A percentile compares a stretch with the other conserved stretches of the same genome.
Conservation (phyloP, 495 filamentous ascomycete species). For the Xylaria flabelliformis region DNA sequence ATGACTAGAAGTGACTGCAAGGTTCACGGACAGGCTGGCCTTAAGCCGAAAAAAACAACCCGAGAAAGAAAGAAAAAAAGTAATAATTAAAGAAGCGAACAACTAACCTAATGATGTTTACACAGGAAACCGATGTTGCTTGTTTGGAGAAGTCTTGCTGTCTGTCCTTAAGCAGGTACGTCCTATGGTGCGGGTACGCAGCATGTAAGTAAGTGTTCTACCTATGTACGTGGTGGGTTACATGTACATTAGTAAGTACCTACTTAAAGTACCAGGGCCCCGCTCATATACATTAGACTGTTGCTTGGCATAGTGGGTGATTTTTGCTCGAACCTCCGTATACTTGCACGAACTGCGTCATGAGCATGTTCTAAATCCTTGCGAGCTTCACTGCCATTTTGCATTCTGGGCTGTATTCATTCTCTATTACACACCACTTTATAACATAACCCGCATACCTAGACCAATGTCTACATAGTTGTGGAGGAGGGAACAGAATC, state of each 20-base stretch:
- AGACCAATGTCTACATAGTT: constrained; percentile 9
- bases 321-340: too few relatives aligned
- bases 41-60: not conserved
- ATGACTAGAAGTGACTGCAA: not conserved
- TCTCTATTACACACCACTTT: not conserved
- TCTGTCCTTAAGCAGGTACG: constrained; percentile 17
- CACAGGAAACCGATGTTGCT: not conserved
- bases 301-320: too few relatives aligned
- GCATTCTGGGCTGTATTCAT: not conserved
- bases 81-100: not conserved
- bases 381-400: not conserved
- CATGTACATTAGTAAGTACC: too few relatives aligned
- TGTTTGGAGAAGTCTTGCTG: constrained; percentile 14
- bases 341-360: constrained; percentile 18
- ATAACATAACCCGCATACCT: not conserved
- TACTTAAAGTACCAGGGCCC: too few relatives aligned
- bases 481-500: constrained; percentile 2
- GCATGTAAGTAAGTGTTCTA: too few relatives aligned
- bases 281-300: too few relatives aligned
- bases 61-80: not conserved
- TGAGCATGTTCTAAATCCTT: not conserved
- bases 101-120: not conserved
- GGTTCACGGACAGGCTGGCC: not conserved
- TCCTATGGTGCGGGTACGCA: too few relatives aligned
- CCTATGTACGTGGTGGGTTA: too few relatives aligned